Conservation (phyloP, 768 basidiomycete genomes). For the Suillus clintonianus region DNA sequence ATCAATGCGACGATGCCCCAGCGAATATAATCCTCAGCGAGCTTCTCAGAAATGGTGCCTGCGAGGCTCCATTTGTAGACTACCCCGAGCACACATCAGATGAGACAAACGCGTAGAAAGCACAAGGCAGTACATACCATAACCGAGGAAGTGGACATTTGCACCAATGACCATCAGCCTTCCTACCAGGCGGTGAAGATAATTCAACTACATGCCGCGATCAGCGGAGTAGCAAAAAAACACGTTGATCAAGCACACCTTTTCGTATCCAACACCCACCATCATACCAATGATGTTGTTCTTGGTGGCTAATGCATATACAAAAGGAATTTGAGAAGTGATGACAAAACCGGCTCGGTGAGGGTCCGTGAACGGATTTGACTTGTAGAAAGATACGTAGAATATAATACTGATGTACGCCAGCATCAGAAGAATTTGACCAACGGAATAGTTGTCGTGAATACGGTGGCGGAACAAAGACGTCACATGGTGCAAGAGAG, state of each 20-base stretch:
- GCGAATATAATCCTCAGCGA: conserved; percentile 16
- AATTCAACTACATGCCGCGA: conserved; percentile 43
- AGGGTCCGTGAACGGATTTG: conserved; percentile 36
- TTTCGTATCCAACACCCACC: conserved; percentile 49
- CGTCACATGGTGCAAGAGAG: conserved; percentile 34
- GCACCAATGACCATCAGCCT: conserved; percentile 40
- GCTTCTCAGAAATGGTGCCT: conserved; percentile 14
- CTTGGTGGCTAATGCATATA: conserved; percentile 49
- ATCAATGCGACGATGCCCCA: conserved; percentile 38
- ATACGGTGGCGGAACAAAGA: conserved; percentile 35
- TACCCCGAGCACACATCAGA: conserved; percentile 7
- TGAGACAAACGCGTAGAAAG: background rate
- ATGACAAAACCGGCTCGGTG: conserved; percentile 37
- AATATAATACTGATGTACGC: conserved; percentile 37
- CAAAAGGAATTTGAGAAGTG: conserved; percentile 47
- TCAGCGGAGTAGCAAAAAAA: background rate
- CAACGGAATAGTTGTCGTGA: conserved; percentile 37
- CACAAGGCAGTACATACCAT: conserved; percentile 28
- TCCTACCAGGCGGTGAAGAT: conserved; percentile 57
- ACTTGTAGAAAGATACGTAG: conserved; percentile 37
- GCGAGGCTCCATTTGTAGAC: conserved; percentile 32
- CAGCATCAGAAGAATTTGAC: conserved; percentile 36
- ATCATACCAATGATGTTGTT: conserved; percentile 45
- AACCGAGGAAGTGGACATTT: conserved; percentile 45
- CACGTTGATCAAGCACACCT: conserved; percentile 30